Conservation (phyloP, 75 land plant species). For the Sequoia sempervirens region DNA sequence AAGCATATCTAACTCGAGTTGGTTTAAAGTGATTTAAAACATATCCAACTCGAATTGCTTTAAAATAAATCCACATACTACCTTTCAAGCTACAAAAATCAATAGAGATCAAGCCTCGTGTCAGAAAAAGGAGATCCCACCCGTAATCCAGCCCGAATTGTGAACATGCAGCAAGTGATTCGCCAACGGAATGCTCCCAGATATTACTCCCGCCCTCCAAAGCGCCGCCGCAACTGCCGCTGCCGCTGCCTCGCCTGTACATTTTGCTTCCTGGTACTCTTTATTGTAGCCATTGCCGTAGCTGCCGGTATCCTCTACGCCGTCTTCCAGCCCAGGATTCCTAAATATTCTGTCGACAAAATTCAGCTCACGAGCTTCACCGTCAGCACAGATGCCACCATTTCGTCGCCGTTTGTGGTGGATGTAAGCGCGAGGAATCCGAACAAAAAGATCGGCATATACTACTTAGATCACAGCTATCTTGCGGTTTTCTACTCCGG, state of each 20-base stretch:
- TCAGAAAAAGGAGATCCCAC: too few relatives aligned
- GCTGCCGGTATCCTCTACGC: slow-evolving; percentile 32
- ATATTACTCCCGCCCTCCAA: too few relatives aligned
- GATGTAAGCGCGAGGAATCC: slow-evolving; percentile 67
- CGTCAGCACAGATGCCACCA: slow-evolving; percentile 14
- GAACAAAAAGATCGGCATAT: slow-evolving; percentile 50
- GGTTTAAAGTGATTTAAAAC: too few relatives aligned
- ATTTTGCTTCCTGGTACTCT: slow-evolving; percentile 24
- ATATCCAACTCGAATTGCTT: too few relatives aligned
- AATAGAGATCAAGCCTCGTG: too few relatives aligned
- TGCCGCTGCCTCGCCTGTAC: slow-evolving; percentile 47
- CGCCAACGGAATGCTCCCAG: not conserved
- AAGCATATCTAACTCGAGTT: too few relatives aligned
- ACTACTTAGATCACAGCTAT: too few relatives aligned
- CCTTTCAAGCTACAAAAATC: too few relatives aligned
- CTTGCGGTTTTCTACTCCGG: slow-evolving; percentile 38
- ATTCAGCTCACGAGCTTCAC: slow-evolving; percentile 27
- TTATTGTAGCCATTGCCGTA: slow-evolving; percentile 17
- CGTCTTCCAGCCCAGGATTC: not conserved
- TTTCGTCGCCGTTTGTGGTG: slow-evolving; percentile 46
- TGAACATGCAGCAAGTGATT: too few relatives aligned
- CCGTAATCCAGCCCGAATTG: too few relatives aligned
- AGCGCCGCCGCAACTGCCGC: slow-evolving; percentile 13
- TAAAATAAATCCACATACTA: too few relatives aligned
- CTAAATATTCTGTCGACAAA: not conserved